Evolutionary conservation across 495 filamentous ascomycete genomes (phyloP).

Genomic region (Hyphodiscus hymeniophilus): DNA sequence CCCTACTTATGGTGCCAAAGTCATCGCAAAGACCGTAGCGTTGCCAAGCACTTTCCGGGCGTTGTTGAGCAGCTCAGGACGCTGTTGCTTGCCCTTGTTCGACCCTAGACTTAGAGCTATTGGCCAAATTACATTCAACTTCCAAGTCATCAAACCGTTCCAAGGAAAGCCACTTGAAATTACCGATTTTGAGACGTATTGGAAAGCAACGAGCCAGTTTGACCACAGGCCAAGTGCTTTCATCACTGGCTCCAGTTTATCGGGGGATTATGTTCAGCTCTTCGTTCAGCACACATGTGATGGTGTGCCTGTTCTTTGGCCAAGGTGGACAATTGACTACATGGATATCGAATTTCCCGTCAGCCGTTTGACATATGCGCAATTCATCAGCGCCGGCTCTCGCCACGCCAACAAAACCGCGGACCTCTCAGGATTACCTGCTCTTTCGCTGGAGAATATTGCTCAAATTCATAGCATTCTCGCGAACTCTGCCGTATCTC

Average conservation of each 20-base stretch:
- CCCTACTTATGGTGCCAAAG: slow-evolving; percentile 92
- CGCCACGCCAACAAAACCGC: slow-evolving; percentile 34
- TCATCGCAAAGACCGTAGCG: slow-evolving; percentile 91
- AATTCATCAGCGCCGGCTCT: slow-evolving; percentile 62
- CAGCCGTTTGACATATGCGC: slow-evolving; percentile 59
- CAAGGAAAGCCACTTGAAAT: slow-evolving; percentile 90
- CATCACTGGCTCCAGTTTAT: slow-evolving; percentile 90
- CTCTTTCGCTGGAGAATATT: slow-evolving; percentile 45
- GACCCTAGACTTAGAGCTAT: slow-evolving; percentile 90
- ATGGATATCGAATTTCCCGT: slow-evolving; percentile 76
- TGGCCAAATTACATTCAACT: slow-evolving; percentile 87
- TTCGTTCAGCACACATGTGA: slow-evolving; percentile 88
- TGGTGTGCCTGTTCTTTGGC: slow-evolving; percentile 77
- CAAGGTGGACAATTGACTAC: slow-evolving; percentile 69
- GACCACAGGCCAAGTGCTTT: slow-evolving; percentile 75
- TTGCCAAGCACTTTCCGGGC: slow-evolving; percentile 77
- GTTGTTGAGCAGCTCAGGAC: slow-evolving; percentile 64
- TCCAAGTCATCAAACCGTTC: slow-evolving; percentile 95
- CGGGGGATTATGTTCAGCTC: slow-evolving; percentile 85
- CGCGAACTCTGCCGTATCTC: slow-evolving; percentile 62
- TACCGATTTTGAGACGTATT: slow-evolving; percentile 96
- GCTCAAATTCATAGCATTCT: slow-evolving; percentile 59
- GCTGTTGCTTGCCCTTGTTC: slow-evolving; percentile 79
- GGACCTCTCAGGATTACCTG: slow-evolving; percentile 34
- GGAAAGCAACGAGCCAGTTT: slow-evolving; percentile 92